Evolutionary conservation across 495 filamentous ascomycete genomes (phyloP).

Genomic region (Usnea hakonensis): DNA sequence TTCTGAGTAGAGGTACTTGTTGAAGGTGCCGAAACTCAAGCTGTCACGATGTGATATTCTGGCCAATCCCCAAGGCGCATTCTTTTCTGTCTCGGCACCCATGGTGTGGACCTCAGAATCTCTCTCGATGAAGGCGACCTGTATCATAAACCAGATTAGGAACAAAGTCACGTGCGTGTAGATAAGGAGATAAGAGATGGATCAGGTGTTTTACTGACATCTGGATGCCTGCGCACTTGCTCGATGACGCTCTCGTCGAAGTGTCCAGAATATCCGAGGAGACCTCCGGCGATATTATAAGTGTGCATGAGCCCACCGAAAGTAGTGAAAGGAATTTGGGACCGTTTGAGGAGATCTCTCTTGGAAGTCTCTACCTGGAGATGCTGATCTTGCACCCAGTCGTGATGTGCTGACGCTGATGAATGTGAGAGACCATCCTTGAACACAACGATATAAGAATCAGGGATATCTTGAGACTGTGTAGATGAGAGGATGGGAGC

Average conservation of each 20-base stretch:
- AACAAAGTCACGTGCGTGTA: conserved; percentile 16
- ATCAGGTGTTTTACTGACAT: conserved; percentile 60
- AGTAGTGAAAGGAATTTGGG: conserved; percentile 61
- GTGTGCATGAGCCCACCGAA: conserved; percentile 91
- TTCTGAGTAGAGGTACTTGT: conserved; percentile 91
- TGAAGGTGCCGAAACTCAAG: conserved; percentile 85
- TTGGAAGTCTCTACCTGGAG: conserved; percentile 48
- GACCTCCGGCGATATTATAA: conserved; percentile 74
- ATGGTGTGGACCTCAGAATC: conserved; percentile 86
- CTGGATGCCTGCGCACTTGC: conserved; percentile 88
- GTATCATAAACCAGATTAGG: conserved; percentile 9
- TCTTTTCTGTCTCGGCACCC: conserved; percentile 64
- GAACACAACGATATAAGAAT: conserved; percentile 97
- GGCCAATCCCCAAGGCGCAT: conserved; percentile 94
- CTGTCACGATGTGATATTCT: conserved; percentile 90
- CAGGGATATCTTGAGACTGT: conserved; percentile 67
- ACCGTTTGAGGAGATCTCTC: conserved; percentile 82
- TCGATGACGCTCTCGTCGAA: conserved; percentile 92
- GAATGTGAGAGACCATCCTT: conserved; percentile 79
- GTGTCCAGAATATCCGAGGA: conserved; percentile 90
- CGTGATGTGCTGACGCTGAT: conserved; percentile 67
- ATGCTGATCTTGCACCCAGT: conserved; percentile 87
- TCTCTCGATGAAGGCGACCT: conserved; percentile 96
- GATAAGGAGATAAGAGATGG: conserved; percentile 17
- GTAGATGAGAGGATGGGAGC: conserved; percentile 82